phyloP scores from a whole-genome alignment of 257 asterid genomes.

The Craterostigma plantagineum region DNA sequence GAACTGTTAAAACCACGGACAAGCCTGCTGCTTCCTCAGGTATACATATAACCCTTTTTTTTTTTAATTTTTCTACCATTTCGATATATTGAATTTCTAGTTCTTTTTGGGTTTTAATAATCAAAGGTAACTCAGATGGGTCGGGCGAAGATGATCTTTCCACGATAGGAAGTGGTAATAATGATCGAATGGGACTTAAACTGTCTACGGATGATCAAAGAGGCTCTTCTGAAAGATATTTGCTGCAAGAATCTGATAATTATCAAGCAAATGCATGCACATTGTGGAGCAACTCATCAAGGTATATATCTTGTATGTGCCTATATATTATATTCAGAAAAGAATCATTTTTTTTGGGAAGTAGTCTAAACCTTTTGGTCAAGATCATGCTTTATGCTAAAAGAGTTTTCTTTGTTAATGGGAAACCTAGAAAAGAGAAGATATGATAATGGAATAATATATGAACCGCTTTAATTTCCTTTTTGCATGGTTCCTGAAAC shows the following conservation, averaged over 20 bases:
- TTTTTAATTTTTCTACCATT: not conserved
- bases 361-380: too few relatives aligned
- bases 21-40: constrained; percentile 94
- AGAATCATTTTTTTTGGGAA: too few relatives aligned
- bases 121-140: constrained; percentile 82
- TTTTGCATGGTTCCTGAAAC: too few relatives aligned
- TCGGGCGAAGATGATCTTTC: constrained; percentile 86
- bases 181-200: constrained; percentile 20
- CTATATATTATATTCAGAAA: too few relatives aligned
- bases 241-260: constrained; percentile 33
- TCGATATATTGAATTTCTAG: too few relatives aligned
- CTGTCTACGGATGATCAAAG: constrained; percentile 51
- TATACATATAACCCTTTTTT: constrained; percentile 12
- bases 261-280: constrained; percentile 34
- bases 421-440: too few relatives aligned
- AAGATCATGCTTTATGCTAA: too few relatives aligned
- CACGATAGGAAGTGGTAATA: constrained; percentile 39
- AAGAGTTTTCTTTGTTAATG: too few relatives aligned
- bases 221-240: constrained; percentile 35
- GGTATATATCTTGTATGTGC: constrained; percentile 18
- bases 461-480: too few relatives aligned
- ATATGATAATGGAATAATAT: too few relatives aligned
- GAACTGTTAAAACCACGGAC: constrained; percentile 93
- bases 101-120: too few relatives aligned
- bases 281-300: constrained; percentile 83